Conservation (phyloP, 331 rosid genomes). For the Rhamnella rubrinervis region DNA sequence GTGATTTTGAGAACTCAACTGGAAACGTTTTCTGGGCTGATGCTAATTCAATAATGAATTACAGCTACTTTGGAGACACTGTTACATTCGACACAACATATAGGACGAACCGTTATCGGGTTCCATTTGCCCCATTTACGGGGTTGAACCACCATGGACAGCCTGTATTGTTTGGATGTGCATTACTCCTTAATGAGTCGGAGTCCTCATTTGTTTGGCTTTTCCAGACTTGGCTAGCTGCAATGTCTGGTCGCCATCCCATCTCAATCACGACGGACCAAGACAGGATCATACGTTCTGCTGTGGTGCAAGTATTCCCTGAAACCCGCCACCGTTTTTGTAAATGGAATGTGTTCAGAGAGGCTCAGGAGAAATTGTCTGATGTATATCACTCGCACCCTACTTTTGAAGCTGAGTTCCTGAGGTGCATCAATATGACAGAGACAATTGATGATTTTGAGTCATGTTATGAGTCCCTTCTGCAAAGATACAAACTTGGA, state of each 20-base stretch:
- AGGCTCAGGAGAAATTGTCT: slow-evolving; percentile 37
- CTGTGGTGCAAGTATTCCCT: slow-evolving; percentile 28
- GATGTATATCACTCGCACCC: slow-evolving; percentile 28
- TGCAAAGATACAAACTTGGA: slow-evolving; percentile 27
- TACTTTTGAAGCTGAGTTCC: slow-evolving; percentile 30
- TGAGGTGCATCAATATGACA: slow-evolving; percentile 32
- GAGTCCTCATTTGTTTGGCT: slow-evolving; percentile 49
- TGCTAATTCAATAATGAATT: slow-evolving; percentile 35
- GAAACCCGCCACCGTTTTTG: slow-evolving; percentile 39
- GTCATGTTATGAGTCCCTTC: slow-evolving; percentile 33
- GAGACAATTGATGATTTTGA: slow-evolving; percentile 36
- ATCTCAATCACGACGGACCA: slow-evolving; percentile 39
- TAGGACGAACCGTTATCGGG: slow-evolving; percentile 39
- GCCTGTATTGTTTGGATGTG: slow-evolving; percentile 43
- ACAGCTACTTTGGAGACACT: slow-evolving; percentile 38
- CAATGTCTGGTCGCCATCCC: slow-evolving; percentile 32
- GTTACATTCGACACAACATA: slow-evolving; percentile 37
- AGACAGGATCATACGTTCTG: slow-evolving; percentile 40
- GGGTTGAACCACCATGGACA: slow-evolving; percentile 44
- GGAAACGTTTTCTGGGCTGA: slow-evolving; percentile 41
- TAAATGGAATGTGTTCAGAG: slow-evolving; percentile 35
- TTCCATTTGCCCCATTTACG: slow-evolving; percentile 42
- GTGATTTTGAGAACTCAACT: slow-evolving; percentile 27
- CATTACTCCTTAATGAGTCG: slow-evolving; percentile 37
- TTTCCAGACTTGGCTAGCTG: slow-evolving; percentile 36